Percentiles rank a stretch among this genome's conserved stretches.
Conservation (phyloP, 768 basidiomycete genomes). For the Phlebiopsis gigantea region DNA sequence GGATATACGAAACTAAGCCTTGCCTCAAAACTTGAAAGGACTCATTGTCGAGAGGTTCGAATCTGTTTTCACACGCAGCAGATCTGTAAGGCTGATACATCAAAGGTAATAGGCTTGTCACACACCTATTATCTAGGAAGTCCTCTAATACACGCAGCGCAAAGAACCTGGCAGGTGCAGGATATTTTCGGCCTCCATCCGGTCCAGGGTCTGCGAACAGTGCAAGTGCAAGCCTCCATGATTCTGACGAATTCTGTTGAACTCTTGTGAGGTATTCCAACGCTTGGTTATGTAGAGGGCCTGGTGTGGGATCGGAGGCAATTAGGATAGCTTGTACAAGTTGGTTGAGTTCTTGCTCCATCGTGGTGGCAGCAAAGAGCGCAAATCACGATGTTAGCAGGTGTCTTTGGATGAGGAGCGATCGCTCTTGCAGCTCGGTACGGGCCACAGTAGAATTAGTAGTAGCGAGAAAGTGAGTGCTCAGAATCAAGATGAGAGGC, state of each 20-base stretch:
- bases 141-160: slow-evolving; percentile 77
- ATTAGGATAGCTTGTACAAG: slow-evolving; percentile 83
- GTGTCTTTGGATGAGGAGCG: slow-evolving; percentile 4
- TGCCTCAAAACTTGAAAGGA: slow-evolving; percentile 70
- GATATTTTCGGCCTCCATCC: slow-evolving; percentile 63
- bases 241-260: slow-evolving; percentile 66
- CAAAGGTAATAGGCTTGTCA: slow-evolving; percentile 10
- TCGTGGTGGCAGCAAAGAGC: slow-evolving; percentile 3
- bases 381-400: slow-evolving; percentile 11
- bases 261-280: slow-evolving; percentile 76
- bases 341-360: slow-evolving; percentile 66
- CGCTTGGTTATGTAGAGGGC: slow-evolving; percentile 76
- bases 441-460: background rate
- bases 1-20: slow-evolving; percentile 75
- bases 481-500: slow-evolving; percentile 4
- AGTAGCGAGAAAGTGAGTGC: background rate
- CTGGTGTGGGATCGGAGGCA: slow-evolving; percentile 76
- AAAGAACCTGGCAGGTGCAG: slow-evolving; percentile 72
- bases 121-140: slow-evolving; percentile 79
- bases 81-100: background rate
- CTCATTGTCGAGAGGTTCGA: slow-evolving; percentile 63
- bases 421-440: slow-evolving; percentile 1
- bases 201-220: slow-evolving; percentile 62
- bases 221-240: slow-evolving; percentile 77
- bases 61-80: slow-evolving; percentile 30